phyloP scores from a whole-genome alignment of 257 asterid species.

The Fraxinus pennsylvanica region DNA sequence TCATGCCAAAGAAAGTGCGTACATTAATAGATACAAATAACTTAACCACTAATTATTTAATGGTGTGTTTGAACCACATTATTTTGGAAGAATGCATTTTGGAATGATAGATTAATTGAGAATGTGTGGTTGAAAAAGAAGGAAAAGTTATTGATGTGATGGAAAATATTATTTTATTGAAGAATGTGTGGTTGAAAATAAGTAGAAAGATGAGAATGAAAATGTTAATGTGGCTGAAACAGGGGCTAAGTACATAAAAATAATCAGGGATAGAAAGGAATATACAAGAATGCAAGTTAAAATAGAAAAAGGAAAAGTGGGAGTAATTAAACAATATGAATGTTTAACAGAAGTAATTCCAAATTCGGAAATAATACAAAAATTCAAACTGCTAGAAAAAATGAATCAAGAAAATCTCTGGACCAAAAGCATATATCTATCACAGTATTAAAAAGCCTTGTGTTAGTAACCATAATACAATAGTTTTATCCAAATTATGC shows the following conservation, averaged over 20 bases:
- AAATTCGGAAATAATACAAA: background rate
- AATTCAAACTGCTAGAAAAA: too few species aligned
- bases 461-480: background rate
- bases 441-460: background rate
- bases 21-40: slow-evolving; percentile 5
- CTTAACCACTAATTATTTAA: slow-evolving; percentile 2
- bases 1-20: background rate
- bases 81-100: too few species aligned
- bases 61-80: too few species aligned
- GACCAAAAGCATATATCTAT: too few species aligned
- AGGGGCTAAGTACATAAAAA: slow-evolving; percentile 14
- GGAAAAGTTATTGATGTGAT: too few species aligned
- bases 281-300: background rate
- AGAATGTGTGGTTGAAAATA: too few species aligned
- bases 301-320: background rate
- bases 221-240: too few species aligned
- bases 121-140: too few species aligned
- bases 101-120: too few species aligned
- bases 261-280: background rate
- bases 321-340: background rate
- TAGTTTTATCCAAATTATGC: background rate
- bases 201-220: too few species aligned
- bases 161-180: too few species aligned
- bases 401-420: too few species aligned
- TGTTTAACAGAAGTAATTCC: background rate